phyloP scores from a whole-genome alignment of 345 rosid genomes.

The Aquilaria malaccensis region DNA sequence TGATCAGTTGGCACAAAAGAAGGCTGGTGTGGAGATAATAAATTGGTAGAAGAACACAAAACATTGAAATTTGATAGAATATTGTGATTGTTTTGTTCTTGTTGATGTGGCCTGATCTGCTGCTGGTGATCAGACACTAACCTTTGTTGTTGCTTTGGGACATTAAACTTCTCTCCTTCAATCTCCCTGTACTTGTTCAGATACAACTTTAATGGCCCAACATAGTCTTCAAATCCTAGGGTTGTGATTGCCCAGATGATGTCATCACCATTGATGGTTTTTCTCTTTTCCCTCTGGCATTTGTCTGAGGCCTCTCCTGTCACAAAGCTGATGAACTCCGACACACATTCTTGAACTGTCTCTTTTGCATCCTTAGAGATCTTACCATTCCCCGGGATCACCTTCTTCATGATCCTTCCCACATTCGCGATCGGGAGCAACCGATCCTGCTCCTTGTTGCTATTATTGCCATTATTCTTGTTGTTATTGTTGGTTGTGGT shows the following conservation, averaged over 20 bases:
- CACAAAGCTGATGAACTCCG: constrained; percentile 69
- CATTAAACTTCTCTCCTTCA: constrained; percentile 55
- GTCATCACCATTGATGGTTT: constrained; percentile 73
- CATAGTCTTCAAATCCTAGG: constrained; percentile 65
- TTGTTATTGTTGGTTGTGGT: background rate
- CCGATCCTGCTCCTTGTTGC: constrained; percentile 56
- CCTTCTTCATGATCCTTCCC: constrained; percentile 74
- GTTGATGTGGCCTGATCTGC: constrained; percentile 15
- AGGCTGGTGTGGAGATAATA: constrained; percentile 34
- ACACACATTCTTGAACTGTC: constrained; percentile 72
- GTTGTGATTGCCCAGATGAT: constrained; percentile 70
- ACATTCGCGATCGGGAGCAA: constrained; percentile 72
- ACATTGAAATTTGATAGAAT: constrained; percentile 21
- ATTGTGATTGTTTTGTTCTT: constrained; percentile 24
- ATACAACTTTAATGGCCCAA: constrained; percentile 47
- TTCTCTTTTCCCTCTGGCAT: constrained; percentile 63
- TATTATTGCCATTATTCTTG: constrained; percentile 13
- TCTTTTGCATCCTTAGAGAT: constrained; percentile 72
- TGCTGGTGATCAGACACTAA: constrained; percentile 9
- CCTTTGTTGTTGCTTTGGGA: constrained; percentile 51
- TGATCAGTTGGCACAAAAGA: constrained; percentile 31
- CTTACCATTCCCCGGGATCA: constrained; percentile 54
- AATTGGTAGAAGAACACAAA: constrained; percentile 34
- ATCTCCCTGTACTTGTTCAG: constrained; percentile 50
- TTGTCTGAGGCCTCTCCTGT: constrained; percentile 71